Percentiles rank a stretch among this genome's conserved stretches.
Conservation (phyloP, 1,284 basidiomycete genomes). For the Cutaneotrichosporon cavernicola region DNA sequence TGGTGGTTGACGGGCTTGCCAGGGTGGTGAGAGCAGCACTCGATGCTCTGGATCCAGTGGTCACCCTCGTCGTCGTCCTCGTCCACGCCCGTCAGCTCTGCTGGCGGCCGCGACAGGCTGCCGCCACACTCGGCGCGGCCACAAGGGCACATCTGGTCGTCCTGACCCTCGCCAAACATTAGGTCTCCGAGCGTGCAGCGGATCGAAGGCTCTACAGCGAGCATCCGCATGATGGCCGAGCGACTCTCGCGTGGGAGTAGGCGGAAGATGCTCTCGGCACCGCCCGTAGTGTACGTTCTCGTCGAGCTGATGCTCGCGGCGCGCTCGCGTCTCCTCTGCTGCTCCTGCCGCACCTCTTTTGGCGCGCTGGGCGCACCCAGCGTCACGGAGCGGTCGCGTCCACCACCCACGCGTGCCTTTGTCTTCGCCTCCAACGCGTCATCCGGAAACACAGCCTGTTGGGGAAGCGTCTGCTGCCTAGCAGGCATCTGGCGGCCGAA, state of each 20-base stretch:
- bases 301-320: slow-evolving; percentile 48
- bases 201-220: slow-evolving; percentile 81
- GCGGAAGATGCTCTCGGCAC: slow-evolving; percentile 97
- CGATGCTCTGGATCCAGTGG: slow-evolving; percentile 68
- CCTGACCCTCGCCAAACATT: slow-evolving; percentile 72
- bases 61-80: slow-evolving; percentile 52
- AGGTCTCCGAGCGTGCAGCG: slow-evolving; percentile 94
- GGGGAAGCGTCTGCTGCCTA: slow-evolving; percentile 29
- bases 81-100: slow-evolving; percentile 45
- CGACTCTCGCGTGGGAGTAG: slow-evolving; percentile 89
- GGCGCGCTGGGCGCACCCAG: slow-evolving; percentile 18
- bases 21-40: slow-evolving; percentile 62
- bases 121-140: slow-evolving; percentile 56
- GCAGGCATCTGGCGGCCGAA: slow-evolving; percentile 20
- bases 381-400: slow-evolving; percentile 20
- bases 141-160: slow-evolving; percentile 76
- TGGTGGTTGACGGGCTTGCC: slow-evolving; percentile 48
- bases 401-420: background rate
- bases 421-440: background rate
- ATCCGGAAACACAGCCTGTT: background rate
- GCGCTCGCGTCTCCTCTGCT: slow-evolving; percentile 43
- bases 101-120: slow-evolving; percentile 50
- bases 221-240: slow-evolving; percentile 85
- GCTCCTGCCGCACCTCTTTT: slow-evolving; percentile 32
- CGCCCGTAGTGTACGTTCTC: slow-evolving; percentile 71